Percentiles rank a stretch among this genome's conserved stretches.
Evolutionary conservation across 768 basidiomycete genomes (phyloP).

Genomic region (Clavulina sp.): DNA sequence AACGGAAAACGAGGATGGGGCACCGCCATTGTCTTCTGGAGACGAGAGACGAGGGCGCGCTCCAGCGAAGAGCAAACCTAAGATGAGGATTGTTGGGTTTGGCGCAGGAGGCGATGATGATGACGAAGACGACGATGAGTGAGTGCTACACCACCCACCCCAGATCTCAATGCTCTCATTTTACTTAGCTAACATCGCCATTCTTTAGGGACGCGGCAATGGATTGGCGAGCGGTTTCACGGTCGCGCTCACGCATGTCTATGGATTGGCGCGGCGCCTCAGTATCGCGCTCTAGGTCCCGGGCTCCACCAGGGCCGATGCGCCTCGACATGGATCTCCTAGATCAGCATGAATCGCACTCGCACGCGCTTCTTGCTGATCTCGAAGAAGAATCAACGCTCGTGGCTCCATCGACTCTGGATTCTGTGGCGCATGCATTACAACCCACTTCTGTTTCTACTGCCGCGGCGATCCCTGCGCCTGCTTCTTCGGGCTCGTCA

Average conservation of each 20-base stretch:
- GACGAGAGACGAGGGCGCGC: neutral
- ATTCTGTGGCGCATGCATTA: neutral
- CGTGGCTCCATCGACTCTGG: neutral
- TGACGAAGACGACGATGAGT: slow-evolving; percentile 51
- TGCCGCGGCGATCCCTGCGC: neutral
- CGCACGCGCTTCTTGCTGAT: slow-evolving; percentile 18
- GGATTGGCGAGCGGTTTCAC: slow-evolving; percentile 68
- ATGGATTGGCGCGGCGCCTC: slow-evolving; percentile 26
- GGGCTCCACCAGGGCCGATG: slow-evolving; percentile 38
- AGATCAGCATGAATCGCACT: slow-evolving; percentile 19
- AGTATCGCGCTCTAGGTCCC: slow-evolving; percentile 82
- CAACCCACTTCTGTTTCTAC: neutral
- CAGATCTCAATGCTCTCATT: neutral
- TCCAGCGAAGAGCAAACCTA: slow-evolving; percentile 1
- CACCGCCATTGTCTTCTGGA: neutral
- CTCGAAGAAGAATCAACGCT: slow-evolving; percentile 10
- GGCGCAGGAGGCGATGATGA: slow-evolving; percentile 32
- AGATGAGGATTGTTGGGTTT: slow-evolving; percentile 11
- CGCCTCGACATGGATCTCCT: neutral
- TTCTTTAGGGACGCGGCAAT: slow-evolving; percentile 33
- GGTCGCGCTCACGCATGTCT: slow-evolving; percentile 17
- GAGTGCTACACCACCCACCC: slow-evolving; percentile 19
- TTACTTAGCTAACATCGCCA: neutral
- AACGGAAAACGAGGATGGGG: neutral
- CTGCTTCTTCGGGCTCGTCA: neutral